Evolutionary conservation across 352 stramenopile genomes (phyloP).

Genomic region (Pythium myriotylum): DNA sequence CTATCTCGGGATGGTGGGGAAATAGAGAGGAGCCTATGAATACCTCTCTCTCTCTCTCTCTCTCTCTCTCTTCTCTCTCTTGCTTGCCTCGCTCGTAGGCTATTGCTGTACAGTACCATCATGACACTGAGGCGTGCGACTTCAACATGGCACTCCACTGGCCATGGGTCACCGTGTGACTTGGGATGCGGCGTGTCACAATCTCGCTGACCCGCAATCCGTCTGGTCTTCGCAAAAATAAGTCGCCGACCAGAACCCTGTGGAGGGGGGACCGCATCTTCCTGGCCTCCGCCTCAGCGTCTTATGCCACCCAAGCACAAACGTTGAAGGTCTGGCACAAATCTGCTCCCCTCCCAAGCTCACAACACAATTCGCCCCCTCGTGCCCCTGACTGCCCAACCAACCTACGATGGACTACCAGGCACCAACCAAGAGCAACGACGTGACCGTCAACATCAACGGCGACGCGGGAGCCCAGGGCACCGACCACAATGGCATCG

Average conservation of each 20-base stretch:
- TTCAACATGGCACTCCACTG: not conserved
- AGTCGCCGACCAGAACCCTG: not conserved
- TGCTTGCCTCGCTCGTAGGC: not conserved
- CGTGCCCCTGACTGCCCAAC: not conserved
- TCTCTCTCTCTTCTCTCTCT: too few species aligned
- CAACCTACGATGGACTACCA: constrained; percentile 52
- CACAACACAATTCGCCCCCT: constrained; percentile 11
- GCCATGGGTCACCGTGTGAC: not conserved
- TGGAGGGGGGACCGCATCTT: too few species aligned
- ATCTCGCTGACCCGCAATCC: not conserved
- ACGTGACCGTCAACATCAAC: constrained; percentile 46
- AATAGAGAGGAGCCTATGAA: not conserved
- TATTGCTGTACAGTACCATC: not conserved
- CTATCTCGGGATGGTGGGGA: not conserved
- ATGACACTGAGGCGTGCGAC: not conserved
- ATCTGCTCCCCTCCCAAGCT: constrained; percentile 8
- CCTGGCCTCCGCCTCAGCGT: not conserved
- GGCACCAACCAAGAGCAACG: constrained; percentile 50
- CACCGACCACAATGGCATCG: constrained; percentile 68
- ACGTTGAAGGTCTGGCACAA: not conserved
- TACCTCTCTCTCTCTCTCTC: too few species aligned
- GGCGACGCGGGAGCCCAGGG: constrained; percentile 37
- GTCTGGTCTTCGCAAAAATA: not conserved
- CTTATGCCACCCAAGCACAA: not conserved
- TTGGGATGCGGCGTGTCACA: not conserved